These are phyloP conservation scores for Polygonum maritimum DNA, from an alignment of 148 eudicot species.

Conservation along the genomic window DNA sequence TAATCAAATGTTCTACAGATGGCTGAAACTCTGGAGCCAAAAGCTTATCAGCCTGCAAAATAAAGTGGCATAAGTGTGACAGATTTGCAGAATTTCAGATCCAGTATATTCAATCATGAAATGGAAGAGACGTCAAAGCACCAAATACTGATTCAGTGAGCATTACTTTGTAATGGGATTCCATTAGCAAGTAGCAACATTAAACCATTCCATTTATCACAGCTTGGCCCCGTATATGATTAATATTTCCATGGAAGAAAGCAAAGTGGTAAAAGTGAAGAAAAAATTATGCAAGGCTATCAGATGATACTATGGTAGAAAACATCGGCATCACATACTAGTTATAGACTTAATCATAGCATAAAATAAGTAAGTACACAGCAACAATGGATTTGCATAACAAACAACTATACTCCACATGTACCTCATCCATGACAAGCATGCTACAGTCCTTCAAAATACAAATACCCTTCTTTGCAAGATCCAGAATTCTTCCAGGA, in stretches of 20 bases:
- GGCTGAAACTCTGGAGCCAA: constrained; percentile 65
- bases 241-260: background rate
- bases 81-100: background rate
- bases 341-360: background rate
- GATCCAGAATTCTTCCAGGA: constrained; percentile 88
- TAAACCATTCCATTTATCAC: background rate
- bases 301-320: background rate
- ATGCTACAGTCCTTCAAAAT: constrained; percentile 59
- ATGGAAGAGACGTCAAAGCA: background rate
- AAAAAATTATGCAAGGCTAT: background rate
- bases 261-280: background rate
- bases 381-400: background rate
- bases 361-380: background rate
- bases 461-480: constrained; percentile 70
- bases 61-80: background rate
- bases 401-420: background rate
- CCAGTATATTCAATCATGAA: background rate
- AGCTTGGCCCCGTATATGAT: background rate
- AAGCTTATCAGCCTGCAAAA: constrained; percentile 61
- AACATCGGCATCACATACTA: background rate
- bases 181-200: background rate
- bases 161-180: background rate
- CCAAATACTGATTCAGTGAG: background rate
- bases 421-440: constrained; percentile 90
- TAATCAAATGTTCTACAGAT: constrained; percentile 47